Evolutionary conservation across 257 asterid genomes (phyloP).

Genomic region (Asclepias syriaca): DNA sequence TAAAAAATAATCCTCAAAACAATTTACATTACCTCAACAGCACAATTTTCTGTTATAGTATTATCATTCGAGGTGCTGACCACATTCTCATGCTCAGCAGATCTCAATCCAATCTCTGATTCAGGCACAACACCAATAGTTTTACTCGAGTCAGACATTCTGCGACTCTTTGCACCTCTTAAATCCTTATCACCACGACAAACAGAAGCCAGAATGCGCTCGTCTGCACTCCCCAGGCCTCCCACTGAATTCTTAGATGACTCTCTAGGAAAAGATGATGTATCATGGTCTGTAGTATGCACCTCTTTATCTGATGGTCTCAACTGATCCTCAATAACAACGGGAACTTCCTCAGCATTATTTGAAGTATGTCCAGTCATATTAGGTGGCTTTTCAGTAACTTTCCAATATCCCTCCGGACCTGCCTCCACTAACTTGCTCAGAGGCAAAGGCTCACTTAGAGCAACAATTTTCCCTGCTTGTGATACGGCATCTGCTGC

Average conservation of each 20-base stretch:
- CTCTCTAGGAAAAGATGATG: slow-evolving; percentile 33
- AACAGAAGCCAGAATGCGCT: slow-evolving; percentile 23
- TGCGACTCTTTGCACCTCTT: slow-evolving; percentile 35
- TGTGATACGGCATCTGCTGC: slow-evolving; percentile 97
- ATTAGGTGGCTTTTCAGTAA: slow-evolving; percentile 25
- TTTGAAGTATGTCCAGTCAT: slow-evolving; percentile 24
- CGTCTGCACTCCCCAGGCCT: slow-evolving; percentile 32
- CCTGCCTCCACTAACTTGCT: slow-evolving; percentile 63
- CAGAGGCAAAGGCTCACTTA: slow-evolving; percentile 75
- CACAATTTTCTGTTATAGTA: slow-evolving; percentile 58
- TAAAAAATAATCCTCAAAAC: background rate
- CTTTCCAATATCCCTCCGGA: slow-evolving; percentile 68
- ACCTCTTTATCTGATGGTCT: slow-evolving; percentile 37
- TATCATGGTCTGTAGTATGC: slow-evolving; percentile 14
- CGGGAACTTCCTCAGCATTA: slow-evolving; percentile 31
- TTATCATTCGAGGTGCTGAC: slow-evolving; percentile 15
- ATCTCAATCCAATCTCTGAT: slow-evolving; percentile 31
- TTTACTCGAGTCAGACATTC: slow-evolving; percentile 32
- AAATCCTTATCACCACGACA: slow-evolving; percentile 34
- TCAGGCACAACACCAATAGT: slow-evolving; percentile 32
- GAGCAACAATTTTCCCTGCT: slow-evolving; percentile 80
- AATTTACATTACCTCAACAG: slow-evolving; percentile 60
- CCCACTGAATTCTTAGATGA: slow-evolving; percentile 24
- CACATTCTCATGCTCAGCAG: slow-evolving; percentile 17
- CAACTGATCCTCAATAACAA: slow-evolving; percentile 26